These are phyloP conservation scores for Mycena vitilis DNA, from an alignment of 768 basidiomycete genomes.

Conservation along the genomic window DNA sequence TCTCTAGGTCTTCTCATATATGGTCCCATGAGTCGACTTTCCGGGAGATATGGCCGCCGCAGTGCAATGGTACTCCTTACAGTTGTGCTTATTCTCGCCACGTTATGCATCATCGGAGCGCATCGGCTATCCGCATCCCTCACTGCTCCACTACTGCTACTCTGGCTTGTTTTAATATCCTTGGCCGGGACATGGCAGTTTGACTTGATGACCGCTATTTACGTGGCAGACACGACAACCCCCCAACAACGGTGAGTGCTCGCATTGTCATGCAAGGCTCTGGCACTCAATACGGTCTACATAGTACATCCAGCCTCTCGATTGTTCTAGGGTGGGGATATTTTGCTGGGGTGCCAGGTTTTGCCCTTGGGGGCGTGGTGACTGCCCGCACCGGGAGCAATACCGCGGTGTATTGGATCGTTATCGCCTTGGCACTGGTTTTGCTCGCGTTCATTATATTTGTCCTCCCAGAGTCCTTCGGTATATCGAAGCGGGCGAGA, in stretches of 20 bases:
- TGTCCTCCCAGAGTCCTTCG: constrained; percentile 16
- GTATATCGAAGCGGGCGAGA: neutral
- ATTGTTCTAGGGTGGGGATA: constrained; percentile 15
- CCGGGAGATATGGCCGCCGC: constrained; percentile 15
- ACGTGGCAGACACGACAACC: constrained; percentile 15
- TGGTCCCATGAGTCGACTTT: constrained; percentile 10
- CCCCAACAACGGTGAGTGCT: neutral
- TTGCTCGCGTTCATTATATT: constrained; percentile 5
- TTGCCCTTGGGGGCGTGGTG: constrained; percentile 10
- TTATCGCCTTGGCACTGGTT: constrained; percentile 3
- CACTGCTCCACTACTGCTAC: constrained; percentile 8
- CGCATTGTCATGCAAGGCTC: too few relatives aligned
- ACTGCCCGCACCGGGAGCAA: constrained; percentile 8
- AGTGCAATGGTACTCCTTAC: constrained; percentile 12
- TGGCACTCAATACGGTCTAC: neutral
- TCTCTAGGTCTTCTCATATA: constrained; percentile 11
- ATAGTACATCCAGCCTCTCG: constrained; percentile 11
- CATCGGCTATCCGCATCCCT: constrained; percentile 4
- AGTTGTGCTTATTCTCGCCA: constrained; percentile 6
- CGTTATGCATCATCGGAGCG: constrained; percentile 8
- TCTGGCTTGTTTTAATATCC: constrained; percentile 11
- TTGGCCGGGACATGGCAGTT: constrained; percentile 7
- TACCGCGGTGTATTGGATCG: constrained; percentile 13
- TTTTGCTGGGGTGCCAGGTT: constrained; percentile 7
- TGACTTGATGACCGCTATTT: constrained; percentile 15